Evolutionary conservation across 257 asterid genomes (phyloP).

Genomic region (Anisodus acutangulus): DNA sequence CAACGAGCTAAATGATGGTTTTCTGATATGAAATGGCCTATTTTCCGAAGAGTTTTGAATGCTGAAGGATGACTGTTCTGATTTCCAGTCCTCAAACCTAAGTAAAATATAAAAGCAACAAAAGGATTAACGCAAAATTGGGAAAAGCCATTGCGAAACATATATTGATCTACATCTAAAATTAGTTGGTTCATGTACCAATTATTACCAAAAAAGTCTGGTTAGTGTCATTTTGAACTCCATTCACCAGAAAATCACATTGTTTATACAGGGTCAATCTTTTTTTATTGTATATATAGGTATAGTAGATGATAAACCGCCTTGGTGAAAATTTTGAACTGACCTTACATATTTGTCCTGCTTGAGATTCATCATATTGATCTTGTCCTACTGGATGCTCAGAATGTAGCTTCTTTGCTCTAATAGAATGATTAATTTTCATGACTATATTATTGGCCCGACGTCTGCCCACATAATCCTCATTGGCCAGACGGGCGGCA

Average conservation of each 20-base stretch:
- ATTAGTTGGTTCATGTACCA: background rate
- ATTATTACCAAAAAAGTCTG: background rate
- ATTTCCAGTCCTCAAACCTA: constrained; percentile 56
- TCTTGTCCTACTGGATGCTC: background rate
- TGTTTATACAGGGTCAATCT: background rate
- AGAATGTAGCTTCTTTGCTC: constrained; percentile 15
- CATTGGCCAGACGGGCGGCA: too few relatives aligned
- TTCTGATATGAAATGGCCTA: constrained; percentile 32
- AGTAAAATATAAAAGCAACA: background rate
- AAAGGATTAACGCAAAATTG: background rate
- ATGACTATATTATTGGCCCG: too few relatives aligned
- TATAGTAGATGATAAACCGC: background rate
- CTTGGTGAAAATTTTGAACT: background rate
- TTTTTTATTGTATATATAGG: background rate
- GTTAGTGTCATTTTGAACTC: background rate
- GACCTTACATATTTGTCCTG: constrained; percentile 44
- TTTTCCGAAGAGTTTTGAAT: constrained; percentile 17
- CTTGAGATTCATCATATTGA: constrained; percentile 34
- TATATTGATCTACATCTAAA: background rate
- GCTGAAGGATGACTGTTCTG: constrained; percentile 42
- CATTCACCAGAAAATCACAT: background rate
- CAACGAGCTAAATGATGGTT: constrained; percentile 39
- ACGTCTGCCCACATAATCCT: too few relatives aligned
- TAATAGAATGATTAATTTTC: background rate
- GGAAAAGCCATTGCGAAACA: background rate